These are phyloP conservation scores for Elymus sibiricus DNA, from an alignment of 176 grass and related monocot genomes.

Conservation along the genomic window DNA sequence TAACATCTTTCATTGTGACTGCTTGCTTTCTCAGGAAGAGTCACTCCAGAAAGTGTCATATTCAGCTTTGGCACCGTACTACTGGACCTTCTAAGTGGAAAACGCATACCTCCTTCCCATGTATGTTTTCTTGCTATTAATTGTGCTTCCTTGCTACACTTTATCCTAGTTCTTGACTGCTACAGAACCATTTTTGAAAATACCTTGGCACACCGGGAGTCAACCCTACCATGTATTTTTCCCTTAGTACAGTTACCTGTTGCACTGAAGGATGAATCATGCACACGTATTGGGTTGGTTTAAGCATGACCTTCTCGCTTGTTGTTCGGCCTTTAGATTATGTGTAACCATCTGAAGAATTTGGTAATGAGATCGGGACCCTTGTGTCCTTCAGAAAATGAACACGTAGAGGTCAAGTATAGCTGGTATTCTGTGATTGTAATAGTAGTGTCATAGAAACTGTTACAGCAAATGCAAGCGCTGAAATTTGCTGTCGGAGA, in stretches of 20 bases:
- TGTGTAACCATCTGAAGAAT: background rate
- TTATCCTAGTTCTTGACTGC: background rate
- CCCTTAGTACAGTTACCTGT: background rate
- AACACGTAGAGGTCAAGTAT: background rate
- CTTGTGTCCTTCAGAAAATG: background rate
- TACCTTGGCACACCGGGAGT: background rate
- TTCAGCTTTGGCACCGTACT: slow-evolving; percentile 97
- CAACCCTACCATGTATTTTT: background rate
- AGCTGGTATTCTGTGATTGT: background rate
- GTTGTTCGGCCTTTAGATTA: background rate
- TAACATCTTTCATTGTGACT: slow-evolving; percentile 20
- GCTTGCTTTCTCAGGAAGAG: slow-evolving; percentile 62
- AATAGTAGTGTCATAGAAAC: background rate
- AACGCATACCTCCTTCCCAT: slow-evolving; percentile 93
- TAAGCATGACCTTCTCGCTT: background rate
- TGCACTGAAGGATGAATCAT: background rate
- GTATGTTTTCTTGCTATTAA: slow-evolving; percentile 49
- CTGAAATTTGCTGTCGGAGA: background rate
- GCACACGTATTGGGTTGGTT: background rate
- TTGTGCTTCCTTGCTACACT: background rate
- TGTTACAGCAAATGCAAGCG: background rate
- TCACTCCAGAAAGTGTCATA: slow-evolving; percentile 94
- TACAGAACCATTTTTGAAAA: background rate
- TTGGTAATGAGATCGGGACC: background rate
- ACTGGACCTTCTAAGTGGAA: slow-evolving; percentile 94